Conservation (phyloP, 495 filamentous ascomycete species). For the Penicillium manginii region DNA sequence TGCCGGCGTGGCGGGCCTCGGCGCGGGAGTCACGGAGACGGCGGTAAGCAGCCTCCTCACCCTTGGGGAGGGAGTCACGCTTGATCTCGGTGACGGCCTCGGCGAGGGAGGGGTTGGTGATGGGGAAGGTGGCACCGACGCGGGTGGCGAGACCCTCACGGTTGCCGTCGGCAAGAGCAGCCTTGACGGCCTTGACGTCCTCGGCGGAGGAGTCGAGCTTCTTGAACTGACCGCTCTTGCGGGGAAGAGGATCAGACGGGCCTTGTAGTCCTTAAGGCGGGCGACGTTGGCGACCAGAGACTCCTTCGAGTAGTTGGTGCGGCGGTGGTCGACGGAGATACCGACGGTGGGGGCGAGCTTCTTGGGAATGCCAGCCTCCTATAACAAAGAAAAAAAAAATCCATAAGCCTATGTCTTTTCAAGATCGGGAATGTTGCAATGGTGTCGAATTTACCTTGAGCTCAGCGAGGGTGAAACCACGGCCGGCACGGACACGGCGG, state of each 20-base stretch:
- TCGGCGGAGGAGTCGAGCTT: constrained; percentile 84
- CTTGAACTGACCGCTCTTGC: constrained; percentile 90
- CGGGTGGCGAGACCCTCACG: constrained; percentile 57
- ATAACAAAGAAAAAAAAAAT: constrained; percentile 17
- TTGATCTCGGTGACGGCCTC: constrained; percentile 75
- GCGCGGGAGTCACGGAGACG: constrained; percentile 83
- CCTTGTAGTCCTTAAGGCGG: constrained; percentile 94
- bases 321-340: constrained; percentile 95
- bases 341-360: constrained; percentile 93
- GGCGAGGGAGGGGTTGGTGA: constrained; percentile 63
- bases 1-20: constrained; percentile 78
- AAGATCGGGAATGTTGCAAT: constrained; percentile 3
- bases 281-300: constrained; percentile 89
- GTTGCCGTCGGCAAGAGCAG: constrained; percentile 53
- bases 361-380: constrained; percentile 96
- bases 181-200: constrained; percentile 77
- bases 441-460: constrained; percentile 75
- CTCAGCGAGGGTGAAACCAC: constrained; percentile 96
- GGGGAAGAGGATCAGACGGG: constrained; percentile 94
- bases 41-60: constrained; percentile 81
- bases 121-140: constrained; percentile 65
- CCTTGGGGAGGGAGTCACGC: constrained; percentile 76
- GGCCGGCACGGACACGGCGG: constrained; percentile 92
- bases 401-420: constrained; percentile 19
- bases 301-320: constrained; percentile 94